Percentiles rank a stretch among this genome's conserved stretches.
These are phyloP conservation scores for Laetiporus sulphureus DNA, from an alignment of 1,284 basidiomycete genomes.

Conservation along the genomic window DNA sequence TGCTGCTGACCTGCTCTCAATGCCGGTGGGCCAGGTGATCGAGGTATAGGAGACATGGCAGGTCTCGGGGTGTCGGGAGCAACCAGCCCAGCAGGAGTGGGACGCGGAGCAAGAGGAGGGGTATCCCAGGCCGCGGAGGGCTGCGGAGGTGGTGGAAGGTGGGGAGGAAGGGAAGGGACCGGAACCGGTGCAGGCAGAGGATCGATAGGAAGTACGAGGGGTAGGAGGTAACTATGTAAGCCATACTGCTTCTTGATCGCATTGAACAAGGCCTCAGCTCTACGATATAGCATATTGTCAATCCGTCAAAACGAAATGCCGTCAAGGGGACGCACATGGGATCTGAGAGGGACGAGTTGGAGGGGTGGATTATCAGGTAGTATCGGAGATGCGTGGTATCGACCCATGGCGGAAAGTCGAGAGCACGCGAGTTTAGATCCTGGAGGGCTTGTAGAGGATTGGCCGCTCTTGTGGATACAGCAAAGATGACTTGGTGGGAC, in stretches of 20 bases:
- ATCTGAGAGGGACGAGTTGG: conserved; percentile 59
- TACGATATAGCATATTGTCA: conserved; percentile 21
- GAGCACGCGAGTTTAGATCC: conserved; percentile 52
- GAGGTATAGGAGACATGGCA: conserved; percentile 17
- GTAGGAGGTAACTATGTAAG: conserved; percentile 62
- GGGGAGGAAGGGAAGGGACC: conserved; percentile 56
- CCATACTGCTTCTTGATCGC: conserved; percentile 81
- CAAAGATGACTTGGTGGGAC: conserved; percentile 54
- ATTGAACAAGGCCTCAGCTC: conserved; percentile 70
- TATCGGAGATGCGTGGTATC: conserved; percentile 63
- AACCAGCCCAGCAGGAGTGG: conserved; percentile 8
- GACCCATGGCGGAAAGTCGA: conserved; percentile 73
- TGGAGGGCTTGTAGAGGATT: conserved; percentile 75
- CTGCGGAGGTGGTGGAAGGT: conserved; percentile 55
- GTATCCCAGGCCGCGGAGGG: conserved; percentile 23
- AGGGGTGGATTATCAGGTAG: conserved; percentile 69
- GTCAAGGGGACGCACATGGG: conserved; percentile 69
- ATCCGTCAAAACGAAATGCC: background rate
- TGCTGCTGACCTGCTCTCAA: conserved; percentile 9
- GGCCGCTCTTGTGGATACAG: conserved; percentile 67
- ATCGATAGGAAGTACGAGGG: conserved; percentile 47
- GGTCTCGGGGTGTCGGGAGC: conserved; percentile 10
- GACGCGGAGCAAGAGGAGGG: conserved; percentile 19
- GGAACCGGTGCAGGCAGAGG: conserved; percentile 57
- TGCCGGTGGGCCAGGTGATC: conserved; percentile 14